Conservation (phyloP, 1,284 basidiomycete genomes). For the Meripilus lineatus region DNA sequence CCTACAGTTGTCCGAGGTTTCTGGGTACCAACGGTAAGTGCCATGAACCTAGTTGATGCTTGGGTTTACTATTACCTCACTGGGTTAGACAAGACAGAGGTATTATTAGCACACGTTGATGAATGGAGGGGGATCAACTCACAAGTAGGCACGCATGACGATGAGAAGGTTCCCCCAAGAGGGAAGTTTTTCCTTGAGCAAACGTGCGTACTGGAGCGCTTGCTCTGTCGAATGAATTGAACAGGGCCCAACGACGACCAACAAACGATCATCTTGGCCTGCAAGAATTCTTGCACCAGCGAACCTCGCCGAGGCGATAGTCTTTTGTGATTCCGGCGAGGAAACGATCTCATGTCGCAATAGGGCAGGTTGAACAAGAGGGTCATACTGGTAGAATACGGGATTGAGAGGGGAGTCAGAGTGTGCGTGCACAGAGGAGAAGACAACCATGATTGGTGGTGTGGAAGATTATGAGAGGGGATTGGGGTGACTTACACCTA, state of each 20-base stretch:
- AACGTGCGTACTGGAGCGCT: constrained; percentile 85
- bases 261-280: constrained; percentile 78
- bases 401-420: neutral
- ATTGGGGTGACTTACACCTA: constrained; percentile 42
- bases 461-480: constrained; percentile 9
- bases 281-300: constrained; percentile 74
- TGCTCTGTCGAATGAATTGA: constrained; percentile 90
- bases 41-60: no score
- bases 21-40: constrained; percentile 26
- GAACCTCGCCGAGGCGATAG: constrained; percentile 78
- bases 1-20: constrained; percentile 88
- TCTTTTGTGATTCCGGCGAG: constrained; percentile 51
- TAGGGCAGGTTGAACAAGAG: constrained; percentile 86
- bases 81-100: neutral
- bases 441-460: neutral
- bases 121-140: constrained; percentile 26
- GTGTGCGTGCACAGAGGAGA: no score
- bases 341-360: constrained; percentile 81
- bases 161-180: constrained; percentile 79
- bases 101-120: neutral
- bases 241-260: constrained; percentile 95
- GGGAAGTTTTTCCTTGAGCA: constrained; percentile 68
- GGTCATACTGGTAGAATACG: constrained; percentile 69
- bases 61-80: neutral
- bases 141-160: constrained; percentile 97